Evolutionary conservation across 2,329 filamentous ascomycete species (phyloP), one percentile per base, ranked within the genome.

Genomic region (Exophiala bonariae): DNA sequence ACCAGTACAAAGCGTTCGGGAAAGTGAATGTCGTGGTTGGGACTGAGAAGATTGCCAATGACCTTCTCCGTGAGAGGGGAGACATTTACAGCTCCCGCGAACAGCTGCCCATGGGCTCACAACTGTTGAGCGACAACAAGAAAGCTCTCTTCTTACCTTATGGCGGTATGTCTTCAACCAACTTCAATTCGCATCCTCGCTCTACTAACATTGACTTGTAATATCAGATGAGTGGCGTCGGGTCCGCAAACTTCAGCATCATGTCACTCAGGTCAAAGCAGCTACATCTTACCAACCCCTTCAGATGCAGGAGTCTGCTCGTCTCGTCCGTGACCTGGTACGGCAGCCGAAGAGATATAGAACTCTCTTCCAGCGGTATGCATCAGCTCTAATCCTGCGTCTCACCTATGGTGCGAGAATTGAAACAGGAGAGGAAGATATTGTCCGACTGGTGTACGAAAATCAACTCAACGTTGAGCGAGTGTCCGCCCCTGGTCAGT

Each of bases 1-100:
- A 69, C 52, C 66, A 66, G 7, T 58, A 76, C 17, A 65, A 67
- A 22, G 66, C 76, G 37, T 68, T 68, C 3, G 73, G 68, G 16
- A 58, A 60, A 8, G 59, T 60, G 16, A 61, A 68, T 40, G 56
- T 69, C 39, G 53, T 71, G 20, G 58, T 72, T 19, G 63, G 64
- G 17, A 63, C 62, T 7, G 66, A 69, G 34, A 62, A 66, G 22
- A 64, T 72, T 16, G 69, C 68, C 23, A 67, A 70, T 44, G 69
- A 72, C 31, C 57, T 74, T 3, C 60, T 74, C 2, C 61, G 67
- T 32, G 66, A 68, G 39, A 61, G 70, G 35, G 69, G 66, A 3
- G 63, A 59, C 3, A 63, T 66, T 33, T 73, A 71, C 52, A 66
- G 61, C 13, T 62, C 59, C 7, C 60, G 70, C 5, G 63, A 65